Conservation (phyloP, 148 eudicot genomes). For the Linanthus parryae region DNA sequence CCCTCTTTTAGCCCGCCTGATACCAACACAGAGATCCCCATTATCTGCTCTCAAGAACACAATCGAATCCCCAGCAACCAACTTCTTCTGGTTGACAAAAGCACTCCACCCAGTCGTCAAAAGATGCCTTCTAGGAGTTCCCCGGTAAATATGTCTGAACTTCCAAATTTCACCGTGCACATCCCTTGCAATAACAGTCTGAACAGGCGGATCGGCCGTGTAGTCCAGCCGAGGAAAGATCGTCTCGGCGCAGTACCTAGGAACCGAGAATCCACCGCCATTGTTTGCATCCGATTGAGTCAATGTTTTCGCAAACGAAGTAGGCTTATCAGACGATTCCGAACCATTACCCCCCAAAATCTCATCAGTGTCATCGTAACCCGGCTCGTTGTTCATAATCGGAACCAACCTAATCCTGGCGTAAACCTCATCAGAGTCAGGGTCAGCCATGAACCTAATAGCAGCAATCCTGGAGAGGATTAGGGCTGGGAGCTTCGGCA, state of each 20-base stretch:
- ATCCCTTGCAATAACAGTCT: constrained; percentile 38
- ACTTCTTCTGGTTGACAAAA: constrained; percentile 56
- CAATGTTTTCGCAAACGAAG: constrained; percentile 55
- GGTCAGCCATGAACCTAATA: constrained; percentile 40
- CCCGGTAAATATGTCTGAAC: constrained; percentile 55
- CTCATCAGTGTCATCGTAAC: constrained; percentile 10
- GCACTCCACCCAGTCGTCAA: constrained; percentile 63
- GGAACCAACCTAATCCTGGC: constrained; percentile 39
- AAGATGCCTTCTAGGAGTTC: constrained; percentile 57
- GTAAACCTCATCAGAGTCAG: constrained; percentile 47
- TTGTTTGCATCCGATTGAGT: constrained; percentile 73
- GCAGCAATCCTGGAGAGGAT: constrained; percentile 35
- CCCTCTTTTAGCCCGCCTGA: constrained; percentile 42
- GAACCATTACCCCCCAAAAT: constrained; percentile 9
- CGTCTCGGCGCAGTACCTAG: constrained; percentile 69
- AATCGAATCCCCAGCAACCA: constrained; percentile 58
- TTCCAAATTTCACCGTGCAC: constrained; percentile 56
- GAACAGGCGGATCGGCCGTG: constrained; percentile 52
- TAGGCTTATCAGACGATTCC: constrained; percentile 28
- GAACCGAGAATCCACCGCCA: constrained; percentile 73
- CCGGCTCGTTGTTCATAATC: constrained; percentile 16
- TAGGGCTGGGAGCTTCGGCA: constrained; percentile 27
- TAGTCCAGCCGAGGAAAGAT: constrained; percentile 56
- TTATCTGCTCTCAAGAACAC: constrained; percentile 48
- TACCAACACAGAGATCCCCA: constrained; percentile 48